Percentiles rank a stretch among this genome's conserved stretches.
Evolutionary conservation across 345 rosid species (phyloP).

Genomic region (Zanthoxylum bungeanum): DNA sequence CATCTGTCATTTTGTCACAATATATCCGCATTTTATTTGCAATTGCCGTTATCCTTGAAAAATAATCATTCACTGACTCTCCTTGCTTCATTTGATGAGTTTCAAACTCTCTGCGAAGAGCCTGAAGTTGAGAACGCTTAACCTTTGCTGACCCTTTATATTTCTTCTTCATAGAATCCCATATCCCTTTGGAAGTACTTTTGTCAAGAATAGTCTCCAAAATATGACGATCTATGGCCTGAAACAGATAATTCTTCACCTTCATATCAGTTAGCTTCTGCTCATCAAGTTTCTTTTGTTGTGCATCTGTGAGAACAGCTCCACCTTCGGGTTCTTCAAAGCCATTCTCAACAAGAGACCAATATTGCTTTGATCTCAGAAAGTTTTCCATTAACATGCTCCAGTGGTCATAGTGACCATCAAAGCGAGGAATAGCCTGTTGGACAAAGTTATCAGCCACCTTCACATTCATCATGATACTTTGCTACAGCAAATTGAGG

Average conservation of each 20-base stretch:
- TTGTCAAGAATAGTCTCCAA: neutral
- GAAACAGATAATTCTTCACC: neutral
- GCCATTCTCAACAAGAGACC: neutral
- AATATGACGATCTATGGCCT: neutral
- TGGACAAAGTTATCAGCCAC: conserved; percentile 15
- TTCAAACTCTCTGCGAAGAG: neutral
- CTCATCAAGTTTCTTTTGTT: too few relatives aligned
- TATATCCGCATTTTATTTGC: neutral
- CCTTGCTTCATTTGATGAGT: neutral
- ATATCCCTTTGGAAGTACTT: neutral
- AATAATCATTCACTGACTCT: neutral
- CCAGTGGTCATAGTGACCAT: neutral
- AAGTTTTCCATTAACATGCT: neutral
- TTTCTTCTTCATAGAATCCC: neutral
- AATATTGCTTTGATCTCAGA: neutral
- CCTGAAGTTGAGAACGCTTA: neutral
- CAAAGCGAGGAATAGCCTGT: neutral
- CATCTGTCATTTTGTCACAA: neutral
- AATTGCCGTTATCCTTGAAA: neutral
- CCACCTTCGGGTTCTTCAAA: too few relatives aligned
- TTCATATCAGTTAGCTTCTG: too few relatives aligned
- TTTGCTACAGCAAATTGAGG: too few relatives aligned
- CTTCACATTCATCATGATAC: too few relatives aligned
- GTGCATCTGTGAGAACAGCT: neutral
- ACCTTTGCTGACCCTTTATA: neutral